Percentiles rank a stretch among this genome's conserved stretches.
phyloP scores from a whole-genome alignment of 441 rosid species.

The Eruca vesicaria region DNA sequence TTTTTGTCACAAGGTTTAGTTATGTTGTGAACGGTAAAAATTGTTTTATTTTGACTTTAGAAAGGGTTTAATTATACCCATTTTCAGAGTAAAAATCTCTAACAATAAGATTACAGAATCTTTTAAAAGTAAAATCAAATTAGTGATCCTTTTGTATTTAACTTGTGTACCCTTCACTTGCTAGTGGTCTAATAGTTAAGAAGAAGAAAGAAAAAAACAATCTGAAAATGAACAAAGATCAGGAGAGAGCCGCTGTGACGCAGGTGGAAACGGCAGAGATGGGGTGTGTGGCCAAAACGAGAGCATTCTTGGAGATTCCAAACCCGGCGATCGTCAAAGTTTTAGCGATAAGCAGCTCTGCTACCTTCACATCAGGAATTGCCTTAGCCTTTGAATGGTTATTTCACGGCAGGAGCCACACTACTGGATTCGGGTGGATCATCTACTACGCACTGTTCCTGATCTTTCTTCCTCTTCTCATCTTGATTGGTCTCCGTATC shows the following conservation, averaged over 20 bases:
- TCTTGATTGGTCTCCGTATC: conserved; percentile 6
- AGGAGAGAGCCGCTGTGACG: neutral
- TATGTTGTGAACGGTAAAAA: conserved; percentile 5
- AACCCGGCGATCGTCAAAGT: conserved; percentile 14
- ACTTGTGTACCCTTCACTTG: neutral
- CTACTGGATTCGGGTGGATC: conserved; percentile 4
- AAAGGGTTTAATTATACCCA: neutral
- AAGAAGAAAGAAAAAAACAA: neutral
- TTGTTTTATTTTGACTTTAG: neutral
- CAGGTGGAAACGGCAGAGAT: neutral
- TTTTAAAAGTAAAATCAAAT: neutral
- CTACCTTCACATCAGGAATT: conserved; percentile 4
- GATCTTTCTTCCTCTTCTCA: conserved; percentile 17
- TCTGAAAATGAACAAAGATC: neutral
- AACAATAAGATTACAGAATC: neutral
- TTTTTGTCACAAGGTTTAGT: too few species aligned
- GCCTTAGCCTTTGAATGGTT: conserved; percentile 23
- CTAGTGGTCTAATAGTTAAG: neutral
- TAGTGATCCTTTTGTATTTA: neutral
- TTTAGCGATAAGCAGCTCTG: neutral
- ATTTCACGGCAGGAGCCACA: conserved; percentile 24
- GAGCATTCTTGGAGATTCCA: conserved; percentile 1
- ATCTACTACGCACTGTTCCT: conserved; percentile 24
- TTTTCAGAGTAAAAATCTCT: neutral
- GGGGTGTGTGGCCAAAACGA: neutral